Evolutionary conservation across 768 basidiomycete species (phyloP).

Genomic region (Plicaturopsis crispa): DNA sequence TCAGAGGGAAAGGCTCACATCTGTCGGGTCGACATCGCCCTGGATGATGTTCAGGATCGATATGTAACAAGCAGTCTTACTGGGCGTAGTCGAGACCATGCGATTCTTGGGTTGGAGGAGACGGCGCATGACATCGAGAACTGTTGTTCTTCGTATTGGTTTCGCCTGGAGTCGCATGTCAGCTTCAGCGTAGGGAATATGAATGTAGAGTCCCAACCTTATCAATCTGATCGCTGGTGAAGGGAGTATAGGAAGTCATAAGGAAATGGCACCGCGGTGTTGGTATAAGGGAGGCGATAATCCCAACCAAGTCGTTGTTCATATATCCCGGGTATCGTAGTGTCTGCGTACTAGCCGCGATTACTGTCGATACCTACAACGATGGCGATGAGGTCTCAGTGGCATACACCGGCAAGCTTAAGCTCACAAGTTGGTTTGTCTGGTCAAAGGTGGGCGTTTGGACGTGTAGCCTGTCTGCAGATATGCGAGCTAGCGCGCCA

Average conservation of each 20-base stretch:
- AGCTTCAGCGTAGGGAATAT: conserved; percentile 2
- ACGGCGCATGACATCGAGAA: conserved; percentile 97
- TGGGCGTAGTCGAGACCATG: conserved; percentile 92
- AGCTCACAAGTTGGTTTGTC: conserved; percentile 78
- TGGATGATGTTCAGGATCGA: conserved; percentile 98
- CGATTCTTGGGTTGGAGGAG: conserved; percentile 97
- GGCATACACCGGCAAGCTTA: not conserved
- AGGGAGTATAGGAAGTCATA: conserved; percentile 98
- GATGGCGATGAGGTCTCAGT: not conserved
- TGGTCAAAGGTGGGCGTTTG: conserved; percentile 87
- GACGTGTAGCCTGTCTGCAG: conserved; percentile 84
- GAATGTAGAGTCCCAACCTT: conserved; percentile 46
- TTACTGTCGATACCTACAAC: conserved; percentile 88
- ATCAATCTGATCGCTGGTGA: conserved; percentile 94
- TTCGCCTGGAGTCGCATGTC: conserved; percentile 58
- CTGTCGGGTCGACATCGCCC: conserved; percentile 96
- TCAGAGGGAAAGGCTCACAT: conserved; percentile 42
- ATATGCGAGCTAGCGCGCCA: conserved; percentile 86
- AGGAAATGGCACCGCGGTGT: conserved; percentile 97
- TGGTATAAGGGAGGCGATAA: conserved; percentile 93
- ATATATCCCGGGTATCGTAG: conserved; percentile 97
- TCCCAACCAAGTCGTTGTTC: conserved; percentile 98
- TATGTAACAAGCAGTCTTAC: conserved; percentile 92
- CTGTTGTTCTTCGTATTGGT: conserved; percentile 91
- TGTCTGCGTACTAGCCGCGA: conserved; percentile 96